Conservation (phyloP, 805 yeast species). For the Ogataea neopini region DNA sequence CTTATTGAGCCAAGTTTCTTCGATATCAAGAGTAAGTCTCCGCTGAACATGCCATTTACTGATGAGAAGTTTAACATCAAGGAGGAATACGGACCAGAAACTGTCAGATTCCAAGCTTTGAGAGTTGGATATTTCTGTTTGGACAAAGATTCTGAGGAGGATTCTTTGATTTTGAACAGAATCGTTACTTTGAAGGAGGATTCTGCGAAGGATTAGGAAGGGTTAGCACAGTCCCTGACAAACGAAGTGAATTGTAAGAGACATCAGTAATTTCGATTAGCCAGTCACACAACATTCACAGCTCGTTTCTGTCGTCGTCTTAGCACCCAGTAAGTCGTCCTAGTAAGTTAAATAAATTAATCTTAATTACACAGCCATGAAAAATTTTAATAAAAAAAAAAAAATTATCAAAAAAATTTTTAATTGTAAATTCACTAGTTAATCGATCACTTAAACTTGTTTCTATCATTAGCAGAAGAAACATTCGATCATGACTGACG, state of each 20-base stretch:
- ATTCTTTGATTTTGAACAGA: slow-evolving; percentile 74
- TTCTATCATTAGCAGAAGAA: neutral
- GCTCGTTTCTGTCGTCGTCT: no score
- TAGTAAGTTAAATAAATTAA: neutral
- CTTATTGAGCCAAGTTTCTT: slow-evolving; percentile 76
- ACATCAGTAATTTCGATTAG: no score
- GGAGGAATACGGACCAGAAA: slow-evolving; percentile 71
- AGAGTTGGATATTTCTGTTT: slow-evolving; percentile 94
- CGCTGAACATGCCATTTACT: slow-evolving; percentile 64
- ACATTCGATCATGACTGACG: slow-evolving; percentile 22
- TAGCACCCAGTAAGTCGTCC: no score
- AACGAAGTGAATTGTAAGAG: no score
- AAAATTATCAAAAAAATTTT: neutral
- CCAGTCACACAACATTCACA: no score
- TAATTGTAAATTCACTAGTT: no score
- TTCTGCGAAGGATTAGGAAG: slow-evolving; percentile 41
- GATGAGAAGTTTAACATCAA: slow-evolving; percentile 67
- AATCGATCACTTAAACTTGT: no score
- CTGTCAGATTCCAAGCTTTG: slow-evolving; percentile 96
- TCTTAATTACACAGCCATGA: neutral
- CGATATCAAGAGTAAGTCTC: slow-evolving; percentile 68
- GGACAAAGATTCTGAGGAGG: slow-evolving; percentile 72
- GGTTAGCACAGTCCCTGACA: no score
- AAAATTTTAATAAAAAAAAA: neutral
- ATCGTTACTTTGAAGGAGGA: slow-evolving; percentile 94